Percentiles rank a stretch among this genome's conserved stretches.
These are phyloP conservation scores for Phaeosphaeriaceae sp. DNA, from an alignment of 2,329 filamentous ascomycete genomes.

Conservation along the genomic window DNA sequence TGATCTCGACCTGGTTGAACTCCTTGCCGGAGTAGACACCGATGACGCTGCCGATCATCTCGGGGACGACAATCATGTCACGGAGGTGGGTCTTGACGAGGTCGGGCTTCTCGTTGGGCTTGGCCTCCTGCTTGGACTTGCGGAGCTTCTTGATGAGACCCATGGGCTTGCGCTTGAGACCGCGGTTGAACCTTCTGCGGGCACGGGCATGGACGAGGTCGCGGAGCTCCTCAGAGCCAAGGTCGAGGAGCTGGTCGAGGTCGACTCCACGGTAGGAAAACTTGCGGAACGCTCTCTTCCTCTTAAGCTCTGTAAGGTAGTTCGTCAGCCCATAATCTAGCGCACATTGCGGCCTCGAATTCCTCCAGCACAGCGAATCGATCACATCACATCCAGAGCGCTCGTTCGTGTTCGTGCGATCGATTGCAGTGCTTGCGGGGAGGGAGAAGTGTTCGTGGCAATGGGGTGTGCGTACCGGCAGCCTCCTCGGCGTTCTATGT, in stretches of 20 bases:
- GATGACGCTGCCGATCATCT: conserved; percentile 99
- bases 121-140: conserved; percentile 70
- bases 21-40: conserved; percentile 99
- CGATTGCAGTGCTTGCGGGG: conserved; percentile 11
- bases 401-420: conserved; percentile 9
- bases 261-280: conserved; percentile 99
- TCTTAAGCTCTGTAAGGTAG: conserved; percentile 83
- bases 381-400: neutral
- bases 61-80: conserved; percentile 99
- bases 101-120: conserved; percentile 98
- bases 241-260: conserved; percentile 99
- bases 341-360: conserved; percentile 6
- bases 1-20: conserved; percentile 99
- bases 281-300: conserved; percentile 99
- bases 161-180: conserved; percentile 99
- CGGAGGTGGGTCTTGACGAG: conserved; percentile 99
- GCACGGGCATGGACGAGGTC: conserved; percentile 99
- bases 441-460: conserved; percentile 13
- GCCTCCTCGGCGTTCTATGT: conserved; percentile 92
- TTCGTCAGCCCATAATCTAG: conserved; percentile 35
- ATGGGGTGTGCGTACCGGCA: conserved; percentile 67
- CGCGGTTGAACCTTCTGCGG: conserved; percentile 98
- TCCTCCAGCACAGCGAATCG: conserved; percentile 1
- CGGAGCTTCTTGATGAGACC: conserved; percentile 99
- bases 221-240: conserved; percentile 97